A percentile compares a stretch with the other conserved stretches of the same genome.
Evolutionary conservation across 495 filamentous ascomycete species (phyloP).

Genomic region (Aspergillus panamensis): DNA sequence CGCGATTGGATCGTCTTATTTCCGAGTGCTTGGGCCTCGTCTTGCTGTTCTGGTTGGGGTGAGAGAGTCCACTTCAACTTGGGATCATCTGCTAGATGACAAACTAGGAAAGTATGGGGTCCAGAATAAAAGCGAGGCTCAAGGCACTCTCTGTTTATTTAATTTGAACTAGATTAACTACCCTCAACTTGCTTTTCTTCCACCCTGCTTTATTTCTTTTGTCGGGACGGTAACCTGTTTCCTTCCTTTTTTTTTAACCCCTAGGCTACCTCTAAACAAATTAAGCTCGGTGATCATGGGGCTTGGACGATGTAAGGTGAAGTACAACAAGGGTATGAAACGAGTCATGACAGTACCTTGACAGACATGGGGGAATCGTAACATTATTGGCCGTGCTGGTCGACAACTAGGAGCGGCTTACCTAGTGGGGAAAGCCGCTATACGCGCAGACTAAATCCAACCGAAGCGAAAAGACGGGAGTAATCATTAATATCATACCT

Average conservation of each 20-base stretch:
- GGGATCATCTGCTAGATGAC: not conserved
- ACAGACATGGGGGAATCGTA: not conserved
- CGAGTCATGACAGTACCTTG: slow-evolving; percentile 1
- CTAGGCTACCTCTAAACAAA: not conserved
- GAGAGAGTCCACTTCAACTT: slow-evolving; percentile 5
- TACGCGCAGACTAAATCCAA: not conserved
- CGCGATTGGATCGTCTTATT: slow-evolving; percentile 15
- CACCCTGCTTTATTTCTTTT: not conserved
- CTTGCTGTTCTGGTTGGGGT: slow-evolving; percentile 4
- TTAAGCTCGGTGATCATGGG: slow-evolving; percentile 2
- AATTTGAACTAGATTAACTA: not conserved
- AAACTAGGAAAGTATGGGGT: not conserved
- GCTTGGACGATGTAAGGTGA: slow-evolving; percentile 6
- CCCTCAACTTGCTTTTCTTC: not conserved
- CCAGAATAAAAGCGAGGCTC: not conserved
- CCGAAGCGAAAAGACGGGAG: not conserved
- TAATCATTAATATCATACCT: not conserved
- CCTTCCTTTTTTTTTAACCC: not conserved
- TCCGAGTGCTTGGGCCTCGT: slow-evolving; percentile 23
- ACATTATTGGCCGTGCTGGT: not conserved
- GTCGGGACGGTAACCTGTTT: not conserved
- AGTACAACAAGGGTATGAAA: not conserved
- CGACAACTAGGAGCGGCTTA: slow-evolving; percentile 9
- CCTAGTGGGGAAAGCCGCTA: slow-evolving; percentile 20
- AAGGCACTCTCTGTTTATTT: not conserved